These are phyloP conservation scores for Coleophoma crateriformis DNA, from an alignment of 2,329 filamentous ascomycete genomes.

Conservation along the genomic window DNA sequence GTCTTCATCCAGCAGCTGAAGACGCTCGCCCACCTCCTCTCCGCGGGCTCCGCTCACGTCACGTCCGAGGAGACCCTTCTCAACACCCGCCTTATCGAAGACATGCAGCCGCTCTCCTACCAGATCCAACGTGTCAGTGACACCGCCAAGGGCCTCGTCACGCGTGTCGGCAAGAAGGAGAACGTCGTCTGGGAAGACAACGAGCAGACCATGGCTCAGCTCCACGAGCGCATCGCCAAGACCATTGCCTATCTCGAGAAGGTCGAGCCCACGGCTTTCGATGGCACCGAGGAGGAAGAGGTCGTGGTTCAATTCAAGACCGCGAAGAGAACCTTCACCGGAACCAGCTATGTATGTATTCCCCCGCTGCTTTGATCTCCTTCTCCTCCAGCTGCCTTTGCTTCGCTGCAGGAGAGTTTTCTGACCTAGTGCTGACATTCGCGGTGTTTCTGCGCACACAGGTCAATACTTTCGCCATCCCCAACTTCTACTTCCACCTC, in stretches of 20 bases:
- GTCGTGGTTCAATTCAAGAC: slow-evolving; percentile 28
- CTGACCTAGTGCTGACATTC: too few relatives aligned
- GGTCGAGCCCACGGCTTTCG: slow-evolving; percentile 34
- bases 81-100: slow-evolving; percentile 35
- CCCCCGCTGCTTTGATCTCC: too few relatives aligned
- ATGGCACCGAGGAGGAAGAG: slow-evolving; percentile 34
- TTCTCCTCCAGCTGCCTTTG: too few relatives aligned
- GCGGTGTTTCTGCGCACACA: too few relatives aligned
- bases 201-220: slow-evolving; percentile 42
- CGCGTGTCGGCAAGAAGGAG: slow-evolving; percentile 31
- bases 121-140: slow-evolving; percentile 41
- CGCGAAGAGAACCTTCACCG: slow-evolving; percentile 33
- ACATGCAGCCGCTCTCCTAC: slow-evolving; percentile 44
- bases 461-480: too few relatives aligned
- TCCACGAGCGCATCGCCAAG: slow-evolving; percentile 39
- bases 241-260: slow-evolving; percentile 40
- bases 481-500: too few relatives aligned
- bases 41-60: slow-evolving; percentile 35
- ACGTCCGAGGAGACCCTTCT: slow-evolving; percentile 28
- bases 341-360: slow-evolving; percentile 32
- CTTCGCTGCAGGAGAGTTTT: too few relatives aligned
- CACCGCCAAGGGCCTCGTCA: slow-evolving; percentile 32
- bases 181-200: slow-evolving; percentile 30
- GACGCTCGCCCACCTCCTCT: slow-evolving; percentile 35
- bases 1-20: slow-evolving; percentile 36